Percentiles rank a stretch among this genome's conserved stretches.
These are phyloP conservation scores for Canavalia gladiata DNA, from an alignment of 306 rosid species.

Conservation along the genomic window DNA sequence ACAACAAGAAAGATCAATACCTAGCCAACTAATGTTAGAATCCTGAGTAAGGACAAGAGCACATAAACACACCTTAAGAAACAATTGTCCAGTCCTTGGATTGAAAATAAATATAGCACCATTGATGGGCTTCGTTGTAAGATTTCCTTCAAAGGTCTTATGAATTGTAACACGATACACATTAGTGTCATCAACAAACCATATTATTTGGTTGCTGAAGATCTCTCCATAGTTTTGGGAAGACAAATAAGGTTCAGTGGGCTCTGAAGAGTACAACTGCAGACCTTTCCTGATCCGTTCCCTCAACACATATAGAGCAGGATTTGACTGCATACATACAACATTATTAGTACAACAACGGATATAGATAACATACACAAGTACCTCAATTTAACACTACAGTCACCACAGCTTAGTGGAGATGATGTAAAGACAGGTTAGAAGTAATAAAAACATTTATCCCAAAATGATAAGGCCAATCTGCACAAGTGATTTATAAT, in stretches of 20 bases:
- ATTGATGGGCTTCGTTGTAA: constrained; percentile 96
- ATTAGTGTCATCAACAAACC: constrained; percentile 99
- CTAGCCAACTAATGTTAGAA: not conserved
- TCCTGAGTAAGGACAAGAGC: not conserved
- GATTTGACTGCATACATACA: constrained; percentile 86
- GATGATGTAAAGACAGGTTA: not conserved
- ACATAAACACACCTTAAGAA: constrained; percentile 75
- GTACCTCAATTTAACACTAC: not conserved
- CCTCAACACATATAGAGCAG: constrained; percentile 96
- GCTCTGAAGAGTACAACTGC: constrained; percentile 99
- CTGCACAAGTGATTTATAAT: not conserved
- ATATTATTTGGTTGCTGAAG: constrained; percentile 97
- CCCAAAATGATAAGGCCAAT: not conserved
- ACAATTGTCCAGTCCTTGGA: constrained; percentile 98
- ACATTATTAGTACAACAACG: constrained; percentile 42
- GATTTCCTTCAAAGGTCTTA: constrained; percentile 99
- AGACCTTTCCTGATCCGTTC: constrained; percentile 98
- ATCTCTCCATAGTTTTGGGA: constrained; percentile 99
- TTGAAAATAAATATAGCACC: constrained; percentile 97
- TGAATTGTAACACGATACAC: constrained; percentile 99
- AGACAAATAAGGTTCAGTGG: constrained; percentile 97
- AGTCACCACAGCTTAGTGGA: not conserved
- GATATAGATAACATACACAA: constrained; percentile 9
- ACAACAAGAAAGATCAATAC: constrained; percentile 34
- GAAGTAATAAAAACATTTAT: not conserved